Evolutionary conservation across 1,284 basidiomycete species (phyloP).

Genomic region (Cutaneotrichosporon cavernicola): DNA sequence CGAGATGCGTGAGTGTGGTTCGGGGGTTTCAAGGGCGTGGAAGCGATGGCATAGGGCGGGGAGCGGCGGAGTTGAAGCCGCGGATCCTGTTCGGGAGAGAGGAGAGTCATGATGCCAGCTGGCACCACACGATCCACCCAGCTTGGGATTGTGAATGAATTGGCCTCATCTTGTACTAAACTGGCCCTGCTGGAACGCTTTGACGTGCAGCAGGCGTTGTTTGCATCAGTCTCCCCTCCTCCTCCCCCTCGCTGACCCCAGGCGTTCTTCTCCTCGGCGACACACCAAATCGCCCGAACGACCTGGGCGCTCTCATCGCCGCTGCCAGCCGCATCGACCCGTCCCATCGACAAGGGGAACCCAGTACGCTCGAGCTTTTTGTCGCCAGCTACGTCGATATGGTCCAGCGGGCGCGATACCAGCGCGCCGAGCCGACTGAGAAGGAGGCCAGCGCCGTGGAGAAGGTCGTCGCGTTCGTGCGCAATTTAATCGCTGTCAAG

Average conservation of each 20-base stretch:
- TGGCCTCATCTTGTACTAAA: too few relatives aligned
- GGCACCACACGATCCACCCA: too few relatives aligned
- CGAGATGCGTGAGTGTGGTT: conserved; percentile 38
- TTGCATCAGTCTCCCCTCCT: neutral
- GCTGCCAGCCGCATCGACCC: conserved; percentile 54
- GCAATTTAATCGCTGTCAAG: conserved; percentile 15
- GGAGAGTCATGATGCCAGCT: too few relatives aligned
- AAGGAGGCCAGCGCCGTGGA: conserved; percentile 68
- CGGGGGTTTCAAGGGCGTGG: neutral
- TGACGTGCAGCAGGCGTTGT: too few relatives aligned
- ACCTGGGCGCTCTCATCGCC: conserved; percentile 62
- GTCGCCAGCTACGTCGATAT: conserved; percentile 74
- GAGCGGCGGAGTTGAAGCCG: too few relatives aligned
- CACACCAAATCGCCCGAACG: conserved; percentile 60
- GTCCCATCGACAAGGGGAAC: conserved; percentile 12
- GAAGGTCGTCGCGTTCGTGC: conserved; percentile 63
- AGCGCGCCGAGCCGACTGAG: conserved; percentile 64
- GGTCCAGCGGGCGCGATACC: conserved; percentile 70
- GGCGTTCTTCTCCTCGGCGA: conserved; percentile 14
- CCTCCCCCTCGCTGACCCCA: conserved; percentile 10
- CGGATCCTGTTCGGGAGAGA: too few relatives aligned
- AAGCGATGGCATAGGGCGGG: too few relatives aligned
- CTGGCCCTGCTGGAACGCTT: too few relatives aligned
- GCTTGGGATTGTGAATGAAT: too few relatives aligned
- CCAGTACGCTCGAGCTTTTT: conserved; percentile 57